Evolutionary conservation across 2,329 filamentous ascomycete genomes (phyloP).

Genomic region (Zymoseptoria brevis): DNA sequence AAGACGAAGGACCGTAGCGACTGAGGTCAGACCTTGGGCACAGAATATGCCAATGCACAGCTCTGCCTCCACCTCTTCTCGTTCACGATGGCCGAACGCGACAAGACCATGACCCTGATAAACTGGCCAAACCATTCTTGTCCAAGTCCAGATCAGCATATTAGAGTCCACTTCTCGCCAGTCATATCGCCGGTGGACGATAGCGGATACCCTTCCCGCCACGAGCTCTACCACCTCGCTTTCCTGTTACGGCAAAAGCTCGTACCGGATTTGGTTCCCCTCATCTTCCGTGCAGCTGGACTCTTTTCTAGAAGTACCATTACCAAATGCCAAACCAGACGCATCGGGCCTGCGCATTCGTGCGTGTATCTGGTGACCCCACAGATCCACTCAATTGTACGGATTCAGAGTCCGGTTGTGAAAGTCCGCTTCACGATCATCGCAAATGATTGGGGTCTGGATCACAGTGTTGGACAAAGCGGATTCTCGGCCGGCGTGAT

Average conservation of each 20-base stretch:
- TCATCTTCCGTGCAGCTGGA: slow-evolving; percentile 5
- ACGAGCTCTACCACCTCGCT: slow-evolving; percentile 6
- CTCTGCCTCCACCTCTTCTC: background rate
- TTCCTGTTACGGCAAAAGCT: slow-evolving; percentile 10
- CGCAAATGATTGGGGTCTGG: slow-evolving; percentile 6
- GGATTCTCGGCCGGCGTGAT: slow-evolving; percentile 34
- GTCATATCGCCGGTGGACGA: background rate
- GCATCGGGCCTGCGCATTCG: background rate
- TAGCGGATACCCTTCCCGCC: background rate
- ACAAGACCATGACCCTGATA: background rate
- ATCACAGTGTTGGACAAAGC: slow-evolving; percentile 33
- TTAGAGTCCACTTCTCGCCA: background rate
- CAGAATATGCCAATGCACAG: background rate
- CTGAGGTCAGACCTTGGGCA: background rate
- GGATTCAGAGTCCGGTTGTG: background rate
- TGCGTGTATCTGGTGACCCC: background rate
- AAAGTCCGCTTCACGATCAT: background rate
- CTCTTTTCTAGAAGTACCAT: background rate
- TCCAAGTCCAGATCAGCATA: background rate
- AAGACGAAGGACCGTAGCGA: background rate
- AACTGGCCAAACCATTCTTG: background rate
- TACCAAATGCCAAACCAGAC: background rate
- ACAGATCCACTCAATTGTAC: background rate
- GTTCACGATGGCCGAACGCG: background rate
- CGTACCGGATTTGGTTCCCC: slow-evolving; percentile 7